These are phyloP conservation scores for Xylariomycetidae sp. DNA, from an alignment of 2,329 filamentous ascomycete genomes.

Conservation along the genomic window DNA sequence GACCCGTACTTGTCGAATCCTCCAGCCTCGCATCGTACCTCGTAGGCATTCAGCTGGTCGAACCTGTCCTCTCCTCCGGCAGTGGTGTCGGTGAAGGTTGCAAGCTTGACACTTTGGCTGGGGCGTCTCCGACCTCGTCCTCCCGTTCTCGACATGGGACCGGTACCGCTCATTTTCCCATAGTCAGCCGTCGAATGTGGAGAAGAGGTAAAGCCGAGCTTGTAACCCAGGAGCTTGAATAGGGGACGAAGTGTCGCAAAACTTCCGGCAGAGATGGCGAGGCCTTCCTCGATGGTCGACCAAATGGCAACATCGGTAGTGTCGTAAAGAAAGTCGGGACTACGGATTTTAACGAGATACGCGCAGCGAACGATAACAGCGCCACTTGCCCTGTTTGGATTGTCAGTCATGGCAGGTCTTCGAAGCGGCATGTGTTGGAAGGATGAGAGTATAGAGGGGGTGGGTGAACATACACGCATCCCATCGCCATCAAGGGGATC, in stretches of 20 bases:
- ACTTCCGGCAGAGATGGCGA: constrained; percentile 42
- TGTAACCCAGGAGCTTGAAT: constrained; percentile 26
- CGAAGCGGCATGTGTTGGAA: not conserved
- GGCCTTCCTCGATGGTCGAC: constrained; percentile 40
- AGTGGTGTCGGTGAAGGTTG: not conserved
- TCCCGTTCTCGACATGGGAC: not conserved
- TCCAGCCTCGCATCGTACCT: not conserved
- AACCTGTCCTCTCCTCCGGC: not conserved
- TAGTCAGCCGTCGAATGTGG: not conserved
- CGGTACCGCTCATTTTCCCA: not conserved
- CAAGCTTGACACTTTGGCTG: constrained; percentile 1
- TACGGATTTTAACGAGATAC: constrained; percentile 31
- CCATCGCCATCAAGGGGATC: constrained; percentile 41
- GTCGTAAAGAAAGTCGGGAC: constrained; percentile 38
- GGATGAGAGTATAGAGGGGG: not conserved
- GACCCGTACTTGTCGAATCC: not conserved
- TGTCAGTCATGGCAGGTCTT: not conserved
- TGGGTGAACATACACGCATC: constrained; percentile 28
- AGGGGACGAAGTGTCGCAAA: constrained; percentile 42
- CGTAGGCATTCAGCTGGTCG: not conserved
- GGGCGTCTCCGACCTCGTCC: not conserved
- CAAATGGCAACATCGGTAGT: constrained; percentile 41
- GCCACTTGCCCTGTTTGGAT: constrained; percentile 32
- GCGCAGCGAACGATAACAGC: constrained; percentile 36
- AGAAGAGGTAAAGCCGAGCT: constrained; percentile 15